Percentiles rank a stretch among this genome's conserved stretches.
These are phyloP conservation scores for Lipomyces mesembrius DNA, from an alignment of 805 yeast genomes.

Conservation along the genomic window DNA sequence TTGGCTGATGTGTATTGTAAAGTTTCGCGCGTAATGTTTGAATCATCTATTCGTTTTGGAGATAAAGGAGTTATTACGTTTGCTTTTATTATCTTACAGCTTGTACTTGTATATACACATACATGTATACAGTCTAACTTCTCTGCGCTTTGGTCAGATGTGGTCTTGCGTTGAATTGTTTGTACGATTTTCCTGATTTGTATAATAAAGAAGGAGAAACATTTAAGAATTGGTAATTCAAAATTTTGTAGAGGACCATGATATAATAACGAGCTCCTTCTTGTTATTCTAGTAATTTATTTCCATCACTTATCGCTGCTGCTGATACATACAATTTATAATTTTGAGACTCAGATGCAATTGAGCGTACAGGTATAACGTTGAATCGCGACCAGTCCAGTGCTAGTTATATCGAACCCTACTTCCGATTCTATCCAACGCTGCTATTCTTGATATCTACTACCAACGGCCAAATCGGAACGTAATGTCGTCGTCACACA, in stretches of 20 bases:
- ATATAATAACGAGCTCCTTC: no score
- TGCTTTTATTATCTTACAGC: background rate
- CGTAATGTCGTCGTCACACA: background rate
- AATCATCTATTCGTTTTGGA: constrained; percentile 1
- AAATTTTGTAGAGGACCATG: background rate
- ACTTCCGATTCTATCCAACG: no score
- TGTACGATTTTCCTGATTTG: background rate
- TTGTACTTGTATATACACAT: constrained; percentile 1
- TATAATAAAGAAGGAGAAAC: no score
- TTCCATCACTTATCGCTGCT: no score
- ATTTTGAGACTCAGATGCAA: no score
- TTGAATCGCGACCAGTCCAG: no score
- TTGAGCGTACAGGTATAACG: no score
- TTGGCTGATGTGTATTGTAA: background rate
- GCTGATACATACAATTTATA: no score
- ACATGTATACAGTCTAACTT: background rate
- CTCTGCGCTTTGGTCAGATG: background rate
- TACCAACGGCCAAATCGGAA: background rate
- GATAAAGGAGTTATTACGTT: constrained; percentile 3
- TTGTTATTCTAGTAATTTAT: no score
- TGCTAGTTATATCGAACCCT: no score
- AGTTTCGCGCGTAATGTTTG: background rate
- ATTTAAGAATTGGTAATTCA: background rate
- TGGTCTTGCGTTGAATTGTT: background rate
- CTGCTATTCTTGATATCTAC: background rate